Percentiles rank a stretch among this genome's conserved stretches.
Conservation (phyloP, 1,284 basidiomycete species). For the Naganishia sp. region DNA sequence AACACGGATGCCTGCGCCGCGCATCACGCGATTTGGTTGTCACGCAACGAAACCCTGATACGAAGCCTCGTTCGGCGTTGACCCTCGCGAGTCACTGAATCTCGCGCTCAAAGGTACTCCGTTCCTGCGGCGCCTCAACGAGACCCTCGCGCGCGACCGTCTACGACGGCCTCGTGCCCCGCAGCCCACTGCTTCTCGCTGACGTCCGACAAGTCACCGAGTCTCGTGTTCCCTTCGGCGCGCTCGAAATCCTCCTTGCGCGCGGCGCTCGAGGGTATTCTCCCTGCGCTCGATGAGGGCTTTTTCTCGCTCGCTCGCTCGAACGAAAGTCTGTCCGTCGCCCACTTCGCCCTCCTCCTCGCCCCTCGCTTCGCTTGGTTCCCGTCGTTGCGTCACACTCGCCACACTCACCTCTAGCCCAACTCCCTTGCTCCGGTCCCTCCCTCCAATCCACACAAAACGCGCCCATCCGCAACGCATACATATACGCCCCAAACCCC, state of each 20-base stretch:
- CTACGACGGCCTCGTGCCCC: too few species aligned
- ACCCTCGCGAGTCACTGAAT: too few species aligned
- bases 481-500: constrained; percentile 86
- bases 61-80: too few species aligned
- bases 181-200: too few species aligned
- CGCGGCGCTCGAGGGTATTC: not conserved
- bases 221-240: not conserved
- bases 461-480: constrained; percentile 91
- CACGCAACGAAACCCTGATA: too few species aligned
- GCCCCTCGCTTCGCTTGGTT: not conserved
- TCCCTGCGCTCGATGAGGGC: not conserved
- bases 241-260: not conserved
- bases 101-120: too few species aligned
- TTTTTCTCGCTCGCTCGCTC: not conserved
- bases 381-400: not conserved
- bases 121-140: too few species aligned
- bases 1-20: too few species aligned
- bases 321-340: too few species aligned
- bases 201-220: too few species aligned
- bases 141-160: too few species aligned
- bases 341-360: not conserved
- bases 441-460: constrained; percentile 89
- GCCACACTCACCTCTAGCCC: not conserved
- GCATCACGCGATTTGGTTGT: too few species aligned
- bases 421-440: constrained; percentile 55